A percentile compares a stretch with the other conserved stretches of the same genome.
Evolutionary conservation across 345 rosid species (phyloP).

Genomic region (Noccaea caerulescens): DNA sequence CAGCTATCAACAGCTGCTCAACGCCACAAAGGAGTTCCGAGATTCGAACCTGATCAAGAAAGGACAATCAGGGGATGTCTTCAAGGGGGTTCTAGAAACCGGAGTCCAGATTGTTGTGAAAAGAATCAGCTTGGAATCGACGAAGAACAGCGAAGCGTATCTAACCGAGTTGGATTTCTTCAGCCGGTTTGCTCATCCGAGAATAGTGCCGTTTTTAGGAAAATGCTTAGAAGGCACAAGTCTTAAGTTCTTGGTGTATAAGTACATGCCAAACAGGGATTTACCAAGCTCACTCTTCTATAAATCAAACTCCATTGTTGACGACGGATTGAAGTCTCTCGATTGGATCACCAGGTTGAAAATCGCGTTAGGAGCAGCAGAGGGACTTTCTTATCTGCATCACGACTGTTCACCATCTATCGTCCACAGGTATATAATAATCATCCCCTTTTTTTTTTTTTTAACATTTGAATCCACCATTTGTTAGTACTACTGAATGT

Average conservation of each 20-base stretch:
- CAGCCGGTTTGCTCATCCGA: slow-evolving; percentile 69
- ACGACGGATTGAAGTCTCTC: slow-evolving; percentile 64
- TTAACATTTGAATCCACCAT: not conserved
- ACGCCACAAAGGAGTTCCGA: slow-evolving; percentile 63
- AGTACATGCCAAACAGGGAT: slow-evolving; percentile 80
- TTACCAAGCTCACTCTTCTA: slow-evolving; percentile 72
- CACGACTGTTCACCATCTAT: slow-evolving; percentile 90
- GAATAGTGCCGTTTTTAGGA: slow-evolving; percentile 80
- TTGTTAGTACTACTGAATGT: slow-evolving; percentile 5
- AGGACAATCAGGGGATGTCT: slow-evolving; percentile 91
- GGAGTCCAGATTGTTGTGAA: slow-evolving; percentile 67
- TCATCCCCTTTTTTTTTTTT: not conserved
- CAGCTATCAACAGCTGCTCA: slow-evolving; percentile 64
- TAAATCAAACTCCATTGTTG: slow-evolving; percentile 52
- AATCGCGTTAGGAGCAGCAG: slow-evolving; percentile 88
- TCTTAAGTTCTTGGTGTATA: slow-evolving; percentile 82
- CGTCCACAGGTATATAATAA: slow-evolving; percentile 74
- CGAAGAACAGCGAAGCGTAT: slow-evolving; percentile 59
- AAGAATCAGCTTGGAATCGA: slow-evolving; percentile 53
- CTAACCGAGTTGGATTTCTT: slow-evolving; percentile 68
- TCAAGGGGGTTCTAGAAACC: slow-evolving; percentile 61
- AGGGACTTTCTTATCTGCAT: slow-evolving; percentile 80
- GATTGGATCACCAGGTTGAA: slow-evolving; percentile 97
- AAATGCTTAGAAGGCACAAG: slow-evolving; percentile 71
- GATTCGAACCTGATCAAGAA: slow-evolving; percentile 69